phyloP scores from a whole-genome alignment of 441 rosid species.

The Daphne laureola region DNA sequence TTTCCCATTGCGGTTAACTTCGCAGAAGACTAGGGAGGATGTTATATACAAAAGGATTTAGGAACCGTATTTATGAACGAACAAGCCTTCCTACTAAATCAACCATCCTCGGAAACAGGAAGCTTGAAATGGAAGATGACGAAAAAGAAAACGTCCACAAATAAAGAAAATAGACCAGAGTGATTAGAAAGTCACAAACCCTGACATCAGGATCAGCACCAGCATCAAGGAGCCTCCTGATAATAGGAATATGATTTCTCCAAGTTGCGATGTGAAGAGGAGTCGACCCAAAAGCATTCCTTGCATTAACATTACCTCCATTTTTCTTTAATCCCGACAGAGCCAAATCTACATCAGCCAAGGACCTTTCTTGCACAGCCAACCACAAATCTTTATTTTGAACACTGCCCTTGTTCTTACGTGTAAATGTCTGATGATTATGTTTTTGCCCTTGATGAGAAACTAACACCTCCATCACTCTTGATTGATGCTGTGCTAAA shows the following conservation, averaged over 20 bases:
- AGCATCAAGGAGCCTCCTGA: constrained; percentile 80
- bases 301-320: constrained; percentile 69
- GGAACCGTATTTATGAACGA: not conserved
- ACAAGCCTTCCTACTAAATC: not conserved
- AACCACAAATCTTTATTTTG: constrained; percentile 71
- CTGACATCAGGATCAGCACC: constrained; percentile 99
- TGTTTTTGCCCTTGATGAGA: constrained; percentile 66
- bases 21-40: too few relatives aligned
- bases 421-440: constrained; percentile 35
- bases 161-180: constrained; percentile 5
- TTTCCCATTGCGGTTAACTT: too few relatives aligned
- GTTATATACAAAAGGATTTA: not conserved
- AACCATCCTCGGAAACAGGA: constrained; percentile 1
- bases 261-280: constrained; percentile 90
- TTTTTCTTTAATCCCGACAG: constrained; percentile 64
- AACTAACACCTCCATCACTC: constrained; percentile 43
- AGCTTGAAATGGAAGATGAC: not conserved
- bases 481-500: constrained; percentile 2
- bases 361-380: constrained; percentile 70
- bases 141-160: not conserved
- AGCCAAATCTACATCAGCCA: constrained; percentile 78
- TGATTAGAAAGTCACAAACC: constrained; percentile 43
- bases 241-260: constrained; percentile 95
- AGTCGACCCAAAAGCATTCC: constrained; percentile 77
- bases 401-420: constrained; percentile 36